These are phyloP conservation scores for Glomus cerebriforme DNA, from an alignment of 192 early-diverging fungal species.

Conservation along the genomic window DNA sequence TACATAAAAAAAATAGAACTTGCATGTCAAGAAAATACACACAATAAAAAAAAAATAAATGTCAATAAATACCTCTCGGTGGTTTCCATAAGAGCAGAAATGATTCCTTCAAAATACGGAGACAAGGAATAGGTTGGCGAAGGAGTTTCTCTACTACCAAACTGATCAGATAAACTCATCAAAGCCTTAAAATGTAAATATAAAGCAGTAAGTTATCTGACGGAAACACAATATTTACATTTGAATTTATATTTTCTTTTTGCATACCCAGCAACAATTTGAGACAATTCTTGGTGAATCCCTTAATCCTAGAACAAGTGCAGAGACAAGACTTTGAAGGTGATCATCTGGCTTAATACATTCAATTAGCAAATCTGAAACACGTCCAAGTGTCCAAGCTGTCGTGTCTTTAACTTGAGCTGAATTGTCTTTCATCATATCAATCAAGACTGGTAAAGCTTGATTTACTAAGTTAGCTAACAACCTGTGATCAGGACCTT, in stretches of 20 bases:
- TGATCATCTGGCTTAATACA: slow-evolving; percentile 76
- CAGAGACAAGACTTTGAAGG: slow-evolving; percentile 69
- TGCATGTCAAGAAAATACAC: not conserved
- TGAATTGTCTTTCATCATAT: slow-evolving; percentile 84
- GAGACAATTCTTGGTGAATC: slow-evolving; percentile 89
- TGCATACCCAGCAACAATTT: slow-evolving; percentile 89
- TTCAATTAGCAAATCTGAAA: slow-evolving; percentile 78
- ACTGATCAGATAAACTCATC: slow-evolving; percentile 89
- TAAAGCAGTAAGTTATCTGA: not conserved
- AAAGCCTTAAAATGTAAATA: slow-evolving; percentile 57
- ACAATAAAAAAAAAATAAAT: not conserved
- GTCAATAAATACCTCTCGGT: slow-evolving; percentile 58
- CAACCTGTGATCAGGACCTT: slow-evolving; percentile 75
- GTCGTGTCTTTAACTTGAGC: slow-evolving; percentile 95
- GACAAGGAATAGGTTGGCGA: slow-evolving; percentile 73
- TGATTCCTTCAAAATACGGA: slow-evolving; percentile 81
- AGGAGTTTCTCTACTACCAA: slow-evolving; percentile 57
- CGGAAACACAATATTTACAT: not conserved
- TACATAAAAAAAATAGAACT: slow-evolving; percentile 5
- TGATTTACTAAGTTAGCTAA: slow-evolving; percentile 74
- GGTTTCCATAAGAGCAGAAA: slow-evolving; percentile 73
- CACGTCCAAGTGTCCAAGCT: slow-evolving; percentile 97
- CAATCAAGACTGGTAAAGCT: slow-evolving; percentile 87
- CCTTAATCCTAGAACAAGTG: slow-evolving; percentile 78
- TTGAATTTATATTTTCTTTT: not conserved